Base-by-base conservation (phyloP, 2,329 filamentous ascomycete genomes). In the Coniosporium tulheliwenetii region DNA sequence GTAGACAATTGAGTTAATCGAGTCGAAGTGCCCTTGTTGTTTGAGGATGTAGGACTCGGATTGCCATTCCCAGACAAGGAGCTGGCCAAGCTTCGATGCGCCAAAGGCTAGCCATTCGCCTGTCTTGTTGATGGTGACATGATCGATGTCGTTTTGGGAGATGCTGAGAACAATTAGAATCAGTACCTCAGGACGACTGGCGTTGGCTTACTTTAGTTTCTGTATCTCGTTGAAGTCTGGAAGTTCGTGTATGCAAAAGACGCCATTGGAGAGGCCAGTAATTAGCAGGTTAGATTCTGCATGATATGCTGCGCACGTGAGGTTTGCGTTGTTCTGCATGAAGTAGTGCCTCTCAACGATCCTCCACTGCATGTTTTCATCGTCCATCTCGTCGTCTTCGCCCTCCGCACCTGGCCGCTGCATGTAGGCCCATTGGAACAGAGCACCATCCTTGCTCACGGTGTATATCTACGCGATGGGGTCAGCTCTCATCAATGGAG, bases 1-100 rank as follows among this genome's bases (percentile, higher is more conserved):
- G 61, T 96, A 98, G 8, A 83, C 81, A 3, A 98, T 69, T 0
- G 86, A 75, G 60, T 96, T 96, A 75, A 96, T 87, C 2, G 85
- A 82, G 58, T 98, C 91, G 48, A 94, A 87, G 61, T 98, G 91
- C 0, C 89, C 91, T 60, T 96, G 91, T 56, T 98, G 91, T 63
- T 98, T 98, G 38, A 98, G 68, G 43, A 98, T 93, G 60, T 98
- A 98, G 5, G 89, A 96, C 61, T 98, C 93, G 0, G 91, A 98
- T 57, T 96, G 89, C 87, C 93, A 98, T 59, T 98, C 91, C 91
- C 91, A 98, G 3, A 98, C 91, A 3, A 98, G 66, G n/a, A 98
- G 69, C 57, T 98, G 91, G 1, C 93, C 93, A 5, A 94, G 71
- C 52, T 93, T 93, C 2, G 91, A 93, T 0, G 93, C 91, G 10